phyloP scores from a whole-genome alignment of 2,329 filamentous ascomycete genomes.

The Claviceps digitariae region DNA sequence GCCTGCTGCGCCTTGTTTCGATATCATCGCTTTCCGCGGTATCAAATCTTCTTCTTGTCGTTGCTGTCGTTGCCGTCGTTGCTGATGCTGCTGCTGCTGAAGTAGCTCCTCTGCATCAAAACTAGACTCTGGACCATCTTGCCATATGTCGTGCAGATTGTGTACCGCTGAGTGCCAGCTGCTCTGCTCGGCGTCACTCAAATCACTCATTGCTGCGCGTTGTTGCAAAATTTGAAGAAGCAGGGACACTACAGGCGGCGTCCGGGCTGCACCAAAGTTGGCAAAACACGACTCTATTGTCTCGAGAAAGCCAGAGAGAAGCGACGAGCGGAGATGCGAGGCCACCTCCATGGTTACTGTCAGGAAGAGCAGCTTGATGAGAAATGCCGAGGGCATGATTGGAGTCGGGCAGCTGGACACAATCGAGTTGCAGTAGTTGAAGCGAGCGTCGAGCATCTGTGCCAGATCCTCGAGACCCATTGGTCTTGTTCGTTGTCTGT shows the following conservation, averaged over 20 bases:
- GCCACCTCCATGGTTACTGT: slow-evolving; percentile 21
- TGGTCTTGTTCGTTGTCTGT: not conserved
- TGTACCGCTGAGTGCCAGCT: slow-evolving; percentile 18
- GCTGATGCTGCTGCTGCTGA: not conserved
- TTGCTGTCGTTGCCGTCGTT: not conserved
- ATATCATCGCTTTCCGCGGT: not conserved
- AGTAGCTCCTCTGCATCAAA: not conserved
- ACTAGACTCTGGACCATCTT: not conserved
- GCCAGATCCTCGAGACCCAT: slow-evolving; percentile 18
- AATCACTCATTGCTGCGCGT: slow-evolving; percentile 14
- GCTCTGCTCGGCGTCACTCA: slow-evolving; percentile 20
- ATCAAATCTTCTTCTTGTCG: not conserved
- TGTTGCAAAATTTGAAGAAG: slow-evolving; percentile 23
- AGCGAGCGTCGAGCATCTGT: slow-evolving; percentile 19
- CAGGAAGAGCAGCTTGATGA: slow-evolving; percentile 25
- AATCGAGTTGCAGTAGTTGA: slow-evolving; percentile 26
- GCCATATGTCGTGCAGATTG: slow-evolving; percentile 11
- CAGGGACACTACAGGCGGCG: slow-evolving; percentile 19
- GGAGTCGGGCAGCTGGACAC: slow-evolving; percentile 22
- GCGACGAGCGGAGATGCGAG: slow-evolving; percentile 19
- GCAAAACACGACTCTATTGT: slow-evolving; percentile 19
- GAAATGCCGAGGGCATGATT: slow-evolving; percentile 20
- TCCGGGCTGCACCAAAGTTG: slow-evolving; percentile 20
- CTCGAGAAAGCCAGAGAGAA: slow-evolving; percentile 24
- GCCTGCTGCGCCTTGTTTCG: not conserved